Percentiles rank a stretch among this genome's conserved stretches.
Evolutionary conservation across 2,329 filamentous ascomycete species (phyloP).

Genomic region (Dothiorella sarmentorum): DNA sequence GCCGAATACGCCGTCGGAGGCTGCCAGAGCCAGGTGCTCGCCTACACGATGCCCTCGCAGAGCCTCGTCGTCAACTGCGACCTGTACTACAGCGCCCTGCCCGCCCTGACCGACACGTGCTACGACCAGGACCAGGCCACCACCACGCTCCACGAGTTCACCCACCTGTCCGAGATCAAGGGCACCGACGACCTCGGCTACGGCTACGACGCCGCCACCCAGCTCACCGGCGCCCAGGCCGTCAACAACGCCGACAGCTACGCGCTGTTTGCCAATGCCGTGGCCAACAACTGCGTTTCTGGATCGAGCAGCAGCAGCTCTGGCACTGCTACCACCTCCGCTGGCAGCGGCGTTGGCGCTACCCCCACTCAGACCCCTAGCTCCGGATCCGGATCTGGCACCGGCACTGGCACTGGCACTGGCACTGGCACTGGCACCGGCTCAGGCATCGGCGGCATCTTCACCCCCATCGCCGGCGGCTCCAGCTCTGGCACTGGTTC

Average conservation of each 20-base stretch:
- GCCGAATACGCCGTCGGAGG: constrained; percentile 28
- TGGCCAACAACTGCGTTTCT: not conserved
- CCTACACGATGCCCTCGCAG: constrained; percentile 56
- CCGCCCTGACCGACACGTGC: constrained; percentile 50
- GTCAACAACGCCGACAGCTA: constrained; percentile 59
- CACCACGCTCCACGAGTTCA: constrained; percentile 63
- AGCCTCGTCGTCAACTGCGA: constrained; percentile 61
- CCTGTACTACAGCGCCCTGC: constrained; percentile 55
- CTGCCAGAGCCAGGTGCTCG: constrained; percentile 54
- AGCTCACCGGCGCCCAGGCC: not conserved
- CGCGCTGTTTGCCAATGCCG: constrained; percentile 33
- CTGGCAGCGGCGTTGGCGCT: too few species aligned
- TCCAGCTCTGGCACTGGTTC: not conserved
- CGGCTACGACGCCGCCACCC: constrained; percentile 41
- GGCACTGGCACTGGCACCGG: not conserved
- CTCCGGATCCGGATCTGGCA: not conserved
- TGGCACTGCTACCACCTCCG: not conserved
- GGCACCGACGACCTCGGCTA: constrained; percentile 59
- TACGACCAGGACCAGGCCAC: constrained; percentile 64
- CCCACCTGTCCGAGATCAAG: constrained; percentile 56
- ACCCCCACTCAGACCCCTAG: too few species aligned
- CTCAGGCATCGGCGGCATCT: too few species aligned
- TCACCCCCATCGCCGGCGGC: not conserved
- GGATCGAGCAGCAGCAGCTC: not conserved
- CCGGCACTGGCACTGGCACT: not conserved